Evolutionary conservation across 78 protist species (phyloP), one percentile per base, ranked within the genome.

Genomic region (Corallochytrium limacisporum): DNA sequence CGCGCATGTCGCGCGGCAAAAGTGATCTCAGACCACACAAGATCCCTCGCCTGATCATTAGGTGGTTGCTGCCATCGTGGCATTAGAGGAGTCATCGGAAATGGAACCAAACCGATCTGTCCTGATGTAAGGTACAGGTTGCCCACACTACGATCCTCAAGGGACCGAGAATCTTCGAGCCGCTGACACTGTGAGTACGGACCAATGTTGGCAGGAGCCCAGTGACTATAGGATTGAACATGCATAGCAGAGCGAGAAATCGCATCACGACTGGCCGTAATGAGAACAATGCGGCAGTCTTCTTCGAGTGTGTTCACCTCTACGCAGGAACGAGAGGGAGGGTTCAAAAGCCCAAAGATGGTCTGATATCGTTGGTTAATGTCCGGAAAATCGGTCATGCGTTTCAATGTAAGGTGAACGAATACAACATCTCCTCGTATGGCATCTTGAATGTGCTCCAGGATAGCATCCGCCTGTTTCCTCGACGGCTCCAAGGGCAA

Each of bases 171-270:
- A n/a, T n/a, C n/a, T n/a, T n/a, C n/a, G n/a, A n/a, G n/a, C n/a
- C n/a, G n/a, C n/a, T n/a, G n/a, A n/a, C n/a, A n/a, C n/a, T n/a
- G n/a, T n/a, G n/a, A n/a, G 77, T 91, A 91, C 1, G 96, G 96
- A 22, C 96, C 96, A 37, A 91, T 91, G 71, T 86, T 83, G 29
- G 92, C 89, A 4, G 92, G 91, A 22, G 92, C 92, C 96, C 96
- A 91, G 18, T 54, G 39, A 1, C 86, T 75, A 46, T 83, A 43
- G 1, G 85, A 65, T 75, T 87, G 93, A 24, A 91, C 96, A 56
- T 91, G 93, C 46, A 69, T 3, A 3, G 35, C 8, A 6, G 22
- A 10, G 2, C 53, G 50, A 4, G 13, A 10, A 53, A 53, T 53
- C 31, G 10, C 47, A 42, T 42, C 47, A 42, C 13, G 24, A 42